Base-by-base conservation (phyloP, 2,329 filamentous ascomycete species). In the Rhexocercosporidium sp. region DNA sequence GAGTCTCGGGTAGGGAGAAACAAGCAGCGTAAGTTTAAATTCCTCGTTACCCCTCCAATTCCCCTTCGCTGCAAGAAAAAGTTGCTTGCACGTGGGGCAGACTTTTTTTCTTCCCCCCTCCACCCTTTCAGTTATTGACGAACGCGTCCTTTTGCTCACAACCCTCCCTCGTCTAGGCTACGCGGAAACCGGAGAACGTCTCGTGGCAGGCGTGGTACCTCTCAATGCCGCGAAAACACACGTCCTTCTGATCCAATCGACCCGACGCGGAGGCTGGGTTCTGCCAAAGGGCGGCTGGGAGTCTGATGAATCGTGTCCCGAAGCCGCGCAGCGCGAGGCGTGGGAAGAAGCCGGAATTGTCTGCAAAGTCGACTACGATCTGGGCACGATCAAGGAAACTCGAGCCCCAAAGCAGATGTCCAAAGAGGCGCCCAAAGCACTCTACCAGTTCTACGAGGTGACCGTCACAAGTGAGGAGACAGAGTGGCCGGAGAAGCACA, bases 251-350 rank as follows among this genome's bases (percentile, higher is more conserved):
- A 97, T 98, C 75, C 94, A 97, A 82, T 97, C 94, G 64, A 95
- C 92, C 62, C 88, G 93, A 71, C 90, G 94, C 75, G 93, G 93
- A 79, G 93, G 92, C 75, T 99, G 96, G 96, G 96, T 99, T 51
- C 85, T 99, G 67, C 96, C 96, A 68, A 99, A 99, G 80, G 96
- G 96, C 77, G 96, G 96, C 68, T 99, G 96, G 94, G 96, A 99
- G 80, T 91, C 89, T 39, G 96, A 99, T 80, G 96, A 99, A 82
- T 88, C 90, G 69, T 96, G 92, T 70, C 88, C 91, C 69, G 88
- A 95, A 78, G 92, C 96, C 66, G 96, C 96, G 65, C 81, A 91
- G 84, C 84, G 96, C 73, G 96, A 99, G 81, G 96, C 96, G 69
- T 98, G 96, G 96, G 96, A 98, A 82, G 96, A 98, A 82, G 96